phyloP scores from a whole-genome alignment of 352 stramenopile species.

The Globisporangium solare region DNA sequence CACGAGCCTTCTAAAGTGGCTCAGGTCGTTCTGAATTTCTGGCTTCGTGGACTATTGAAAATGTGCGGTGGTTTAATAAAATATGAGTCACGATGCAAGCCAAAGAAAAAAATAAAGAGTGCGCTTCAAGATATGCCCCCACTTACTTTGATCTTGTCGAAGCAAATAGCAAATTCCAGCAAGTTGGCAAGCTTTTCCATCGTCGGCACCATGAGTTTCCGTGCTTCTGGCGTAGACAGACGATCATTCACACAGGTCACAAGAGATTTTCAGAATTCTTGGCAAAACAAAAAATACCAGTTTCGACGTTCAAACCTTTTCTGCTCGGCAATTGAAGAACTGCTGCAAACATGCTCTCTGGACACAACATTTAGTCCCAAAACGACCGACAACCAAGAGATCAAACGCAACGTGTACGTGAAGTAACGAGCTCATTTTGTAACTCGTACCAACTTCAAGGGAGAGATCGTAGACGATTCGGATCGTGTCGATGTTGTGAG shows the following conservation, averaged over 20 bases:
- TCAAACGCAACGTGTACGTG: no score
- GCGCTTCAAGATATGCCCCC: background rate
- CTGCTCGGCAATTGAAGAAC: conserved; percentile 45
- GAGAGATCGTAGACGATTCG: conserved; percentile 37
- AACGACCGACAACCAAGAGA: no score
- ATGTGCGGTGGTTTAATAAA: no score
- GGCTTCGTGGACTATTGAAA: conserved; percentile 27
- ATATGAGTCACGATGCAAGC: no score
- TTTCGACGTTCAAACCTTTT: conserved; percentile 26
- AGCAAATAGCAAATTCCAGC: conserved; percentile 47
- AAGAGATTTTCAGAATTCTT: background rate
- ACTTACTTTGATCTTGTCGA: conserved; percentile 44
- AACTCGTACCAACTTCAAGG: conserved; percentile 36
- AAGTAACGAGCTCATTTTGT: background rate
- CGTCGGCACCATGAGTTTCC: conserved; percentile 28
- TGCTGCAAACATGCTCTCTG: conserved; percentile 39
- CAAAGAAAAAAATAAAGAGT: background rate
- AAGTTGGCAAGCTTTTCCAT: conserved; percentile 53
- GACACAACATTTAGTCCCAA: no score
- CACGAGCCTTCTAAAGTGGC: conserved; percentile 46
- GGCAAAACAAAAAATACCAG: background rate
- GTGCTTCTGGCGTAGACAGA: conserved; percentile 10
- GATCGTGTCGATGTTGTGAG: conserved; percentile 37
- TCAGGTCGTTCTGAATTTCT: conserved; percentile 62
- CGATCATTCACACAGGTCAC: no score